Conservation (phyloP, 257 asterid genomes). For the Ehretia macrophylla region DNA sequence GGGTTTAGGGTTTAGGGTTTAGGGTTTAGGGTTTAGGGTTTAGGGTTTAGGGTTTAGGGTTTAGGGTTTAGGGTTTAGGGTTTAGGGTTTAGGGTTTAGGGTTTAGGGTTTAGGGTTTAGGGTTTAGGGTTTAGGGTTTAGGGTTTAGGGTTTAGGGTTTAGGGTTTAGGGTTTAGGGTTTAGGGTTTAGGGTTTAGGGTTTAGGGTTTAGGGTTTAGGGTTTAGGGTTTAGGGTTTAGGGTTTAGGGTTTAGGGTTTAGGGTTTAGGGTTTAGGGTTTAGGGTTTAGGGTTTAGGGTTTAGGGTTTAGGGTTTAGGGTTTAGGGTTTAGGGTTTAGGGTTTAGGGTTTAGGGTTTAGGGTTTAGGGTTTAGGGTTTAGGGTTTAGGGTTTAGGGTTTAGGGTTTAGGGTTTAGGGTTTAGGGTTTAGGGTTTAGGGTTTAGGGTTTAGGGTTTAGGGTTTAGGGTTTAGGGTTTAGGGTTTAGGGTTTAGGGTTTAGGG, state of each 20-base stretch:
- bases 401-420: conserved; percentile 1
- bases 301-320: neutral
- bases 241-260: conserved; percentile 5
- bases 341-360: conserved; percentile 3
- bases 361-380: conserved; percentile 1
- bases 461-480: conserved; percentile 2
- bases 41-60: conserved; percentile 5
- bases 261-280: conserved; percentile 5
- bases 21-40: conserved; percentile 5
- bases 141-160: neutral
- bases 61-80: conserved; percentile 5
- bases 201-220: conserved; percentile 5
- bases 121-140: conserved; percentile 4
- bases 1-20: conserved; percentile 5
- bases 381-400: conserved; percentile 1
- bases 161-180: conserved; percentile 2
- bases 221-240: conserved; percentile 5
- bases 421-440: conserved; percentile 3
- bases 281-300: conserved; percentile 5
- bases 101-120: conserved; percentile 5
- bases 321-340: conserved; percentile 5
- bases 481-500: conserved; percentile 2
- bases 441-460: conserved; percentile 2
- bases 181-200: conserved; percentile 5
- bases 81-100: conserved; percentile 5